Evolutionary conservation across 2,329 filamentous ascomycete species (phyloP).

Genomic region (Parastagonospora avenae): DNA sequence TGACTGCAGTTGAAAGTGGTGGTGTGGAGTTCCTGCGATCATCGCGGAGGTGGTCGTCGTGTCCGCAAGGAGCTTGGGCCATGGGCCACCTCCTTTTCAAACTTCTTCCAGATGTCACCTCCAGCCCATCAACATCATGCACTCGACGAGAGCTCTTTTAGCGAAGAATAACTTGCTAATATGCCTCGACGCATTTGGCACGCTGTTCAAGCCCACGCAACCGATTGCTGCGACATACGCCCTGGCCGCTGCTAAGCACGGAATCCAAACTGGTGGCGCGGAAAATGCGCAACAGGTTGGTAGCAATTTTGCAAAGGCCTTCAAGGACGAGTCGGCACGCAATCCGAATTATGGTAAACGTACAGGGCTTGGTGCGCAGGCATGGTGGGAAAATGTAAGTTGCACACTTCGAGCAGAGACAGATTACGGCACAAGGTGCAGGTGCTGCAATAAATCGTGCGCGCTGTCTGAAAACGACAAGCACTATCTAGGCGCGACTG

Average conservation of each 20-base stretch:
- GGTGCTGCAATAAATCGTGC: not conserved
- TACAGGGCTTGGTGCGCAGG: constrained; percentile 56
- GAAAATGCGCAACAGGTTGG: constrained; percentile 30
- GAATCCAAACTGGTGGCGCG: constrained; percentile 52
- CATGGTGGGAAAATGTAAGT: constrained; percentile 66
- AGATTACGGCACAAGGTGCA: not conserved
- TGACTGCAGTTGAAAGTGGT: constrained; percentile 30
- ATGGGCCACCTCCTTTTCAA: constrained; percentile 25
- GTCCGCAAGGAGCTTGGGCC: constrained; percentile 20
- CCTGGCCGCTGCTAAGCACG: constrained; percentile 57
- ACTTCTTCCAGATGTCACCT: constrained; percentile 1
- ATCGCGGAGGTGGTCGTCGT: constrained; percentile 29
- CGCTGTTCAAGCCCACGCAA: constrained; percentile 60
- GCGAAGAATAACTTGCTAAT: constrained; percentile 57
- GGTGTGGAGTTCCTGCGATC: constrained; percentile 12
- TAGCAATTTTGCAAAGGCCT: constrained; percentile 49
- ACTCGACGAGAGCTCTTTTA: constrained; percentile 6
- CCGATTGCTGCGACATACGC: constrained; percentile 62
- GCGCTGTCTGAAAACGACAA: too few species aligned
- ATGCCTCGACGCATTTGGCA: constrained; percentile 70
- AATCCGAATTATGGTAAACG: constrained; percentile 66
- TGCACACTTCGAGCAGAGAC: not conserved
- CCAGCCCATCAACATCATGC: constrained; percentile 11
- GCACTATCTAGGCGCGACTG: too few species aligned
- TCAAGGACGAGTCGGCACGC: constrained; percentile 52